Percentiles rank a stretch among this genome's conserved stretches.
Conservation (phyloP, 768 basidiomycete genomes). For the Kwoniella dejecticola region DNA sequence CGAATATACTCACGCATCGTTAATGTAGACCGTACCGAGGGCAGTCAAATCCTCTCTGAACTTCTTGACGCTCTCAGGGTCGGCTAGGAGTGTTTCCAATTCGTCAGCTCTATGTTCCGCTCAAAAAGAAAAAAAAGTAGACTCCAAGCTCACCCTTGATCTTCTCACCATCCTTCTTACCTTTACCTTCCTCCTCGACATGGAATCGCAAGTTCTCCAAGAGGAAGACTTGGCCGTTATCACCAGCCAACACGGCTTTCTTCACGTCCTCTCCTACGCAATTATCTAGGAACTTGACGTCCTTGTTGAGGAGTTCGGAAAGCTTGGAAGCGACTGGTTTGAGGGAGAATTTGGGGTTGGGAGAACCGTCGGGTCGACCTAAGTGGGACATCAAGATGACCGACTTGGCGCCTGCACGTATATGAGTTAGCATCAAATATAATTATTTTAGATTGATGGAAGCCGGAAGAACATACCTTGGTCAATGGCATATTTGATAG, state of each 20-base stretch:
- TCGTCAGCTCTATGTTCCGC: neutral
- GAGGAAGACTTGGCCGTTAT: conserved; percentile 68
- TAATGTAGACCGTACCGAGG: conserved; percentile 94
- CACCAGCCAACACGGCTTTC: conserved; percentile 68
- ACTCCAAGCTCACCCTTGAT: conserved; percentile 65
- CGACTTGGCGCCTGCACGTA: conserved; percentile 63
- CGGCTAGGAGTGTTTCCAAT: conserved; percentile 57
- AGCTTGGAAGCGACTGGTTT: conserved; percentile 80
- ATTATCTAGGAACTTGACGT: conserved; percentile 79
- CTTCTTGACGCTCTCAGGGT: conserved; percentile 71
- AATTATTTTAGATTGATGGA: conserved; percentile 13
- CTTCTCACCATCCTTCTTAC: conserved; percentile 84
- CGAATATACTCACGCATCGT: conserved; percentile 68
- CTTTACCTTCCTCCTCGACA: conserved; percentile 97
- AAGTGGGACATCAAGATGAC: conserved; percentile 97
- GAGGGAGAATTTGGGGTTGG: conserved; percentile 84
- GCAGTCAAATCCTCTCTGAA: conserved; percentile 87
- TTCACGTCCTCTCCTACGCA: conserved; percentile 86
- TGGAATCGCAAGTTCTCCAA: conserved; percentile 98
- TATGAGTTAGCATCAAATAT: too few species aligned
- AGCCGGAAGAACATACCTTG: conserved; percentile 61
- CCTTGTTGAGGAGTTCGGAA: conserved; percentile 68
- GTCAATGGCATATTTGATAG: conserved; percentile 88
- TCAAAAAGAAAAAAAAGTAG: neutral
- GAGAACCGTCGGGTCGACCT: conserved; percentile 92